phyloP scores from a whole-genome alignment of 2,329 filamentous ascomycete genomes.

The Penicillium sp. region DNA sequence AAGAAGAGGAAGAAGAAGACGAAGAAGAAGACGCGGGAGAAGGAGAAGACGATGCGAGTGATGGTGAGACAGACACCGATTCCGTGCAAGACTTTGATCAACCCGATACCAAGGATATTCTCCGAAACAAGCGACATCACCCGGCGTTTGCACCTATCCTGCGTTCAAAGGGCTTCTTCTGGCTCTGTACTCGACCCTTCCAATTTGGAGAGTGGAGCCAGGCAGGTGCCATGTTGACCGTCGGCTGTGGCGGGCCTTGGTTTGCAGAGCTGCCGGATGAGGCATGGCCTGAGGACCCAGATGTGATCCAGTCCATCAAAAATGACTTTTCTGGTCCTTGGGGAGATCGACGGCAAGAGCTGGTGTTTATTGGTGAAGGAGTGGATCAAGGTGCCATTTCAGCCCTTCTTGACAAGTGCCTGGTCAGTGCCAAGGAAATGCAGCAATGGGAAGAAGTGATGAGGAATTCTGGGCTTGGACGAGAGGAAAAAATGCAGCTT shows the following conservation, averaged over 20 bases:
- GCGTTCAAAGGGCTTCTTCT: constrained; percentile 43
- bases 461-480: constrained; percentile 34
- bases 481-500: constrained; percentile 42
- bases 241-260: constrained; percentile 43
- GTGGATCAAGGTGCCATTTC: constrained; percentile 51
- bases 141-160: constrained; percentile 36
- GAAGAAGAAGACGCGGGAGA: constrained; percentile 23
- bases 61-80: constrained; percentile 24
- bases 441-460: constrained; percentile 50
- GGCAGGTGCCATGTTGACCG: constrained; percentile 41
- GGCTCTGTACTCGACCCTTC: constrained; percentile 38
- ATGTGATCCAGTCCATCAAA: constrained; percentile 44
- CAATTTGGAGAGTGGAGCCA: constrained; percentile 44
- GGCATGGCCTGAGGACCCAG: constrained; percentile 47
- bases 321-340: constrained; percentile 50
- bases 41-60: constrained; percentile 21
- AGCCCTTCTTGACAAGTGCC: constrained; percentile 52
- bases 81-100: constrained; percentile 28
- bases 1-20: constrained; percentile 23
- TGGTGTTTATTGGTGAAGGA: constrained; percentile 67
- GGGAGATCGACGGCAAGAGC: constrained; percentile 65
- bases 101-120: constrained; percentile 28
- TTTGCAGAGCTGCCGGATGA: constrained; percentile 54
- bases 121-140: constrained; percentile 36
- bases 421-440: constrained; percentile 58